A percentile compares a stretch with the other conserved stretches of the same genome.
These are phyloP conservation scores for Geotrichum aggregatum DNA, from an alignment of 1,139 yeast species.

Conservation along the genomic window DNA sequence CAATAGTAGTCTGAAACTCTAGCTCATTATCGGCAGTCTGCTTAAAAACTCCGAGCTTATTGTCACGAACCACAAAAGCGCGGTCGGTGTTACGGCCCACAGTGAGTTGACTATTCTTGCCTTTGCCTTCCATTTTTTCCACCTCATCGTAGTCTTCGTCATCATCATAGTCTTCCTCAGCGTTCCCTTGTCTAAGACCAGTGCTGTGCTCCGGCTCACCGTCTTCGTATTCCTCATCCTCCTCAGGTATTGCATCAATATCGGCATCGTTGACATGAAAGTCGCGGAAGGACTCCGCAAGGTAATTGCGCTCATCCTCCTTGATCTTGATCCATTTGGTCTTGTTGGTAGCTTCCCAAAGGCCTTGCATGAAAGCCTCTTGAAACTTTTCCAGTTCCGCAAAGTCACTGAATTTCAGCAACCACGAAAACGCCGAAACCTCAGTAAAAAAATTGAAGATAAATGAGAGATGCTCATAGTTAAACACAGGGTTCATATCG, in stretches of 20 bases:
- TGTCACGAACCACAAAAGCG: conserved; percentile 73
- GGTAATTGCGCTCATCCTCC: conserved; percentile 47
- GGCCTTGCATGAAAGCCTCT: conserved; percentile 46
- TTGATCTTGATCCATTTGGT: conserved; percentile 47
- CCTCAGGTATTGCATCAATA: conserved; percentile 39
- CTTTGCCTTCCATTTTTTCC: conserved; percentile 34
- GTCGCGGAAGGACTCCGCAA: conserved; percentile 47
- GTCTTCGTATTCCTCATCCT: conserved; percentile 33
- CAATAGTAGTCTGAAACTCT: conserved; percentile 64
- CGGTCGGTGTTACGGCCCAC: conserved; percentile 69
- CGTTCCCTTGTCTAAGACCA: conserved; percentile 24
- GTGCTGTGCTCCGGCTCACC: conserved; percentile 26
- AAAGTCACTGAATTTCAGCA: conserved; percentile 50
- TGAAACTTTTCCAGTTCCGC: conserved; percentile 52
- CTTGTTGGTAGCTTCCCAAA: conserved; percentile 61
- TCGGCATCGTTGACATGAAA: conserved; percentile 41
- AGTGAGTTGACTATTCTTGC: conserved; percentile 58
- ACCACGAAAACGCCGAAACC: conserved; percentile 54
- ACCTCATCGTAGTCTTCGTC: conserved; percentile 39
- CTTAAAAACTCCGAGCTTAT: conserved; percentile 75
- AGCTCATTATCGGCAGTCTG: conserved; percentile 51
- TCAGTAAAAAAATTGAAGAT: conserved; percentile 56
- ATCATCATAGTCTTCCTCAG: conserved; percentile 32
- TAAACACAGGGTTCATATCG: conserved; percentile 62
- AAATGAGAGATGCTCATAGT: conserved; percentile 47